Percentiles rank a stretch among this genome's conserved stretches.
These are phyloP conservation scores for Aspergillus sp. DNA, from an alignment of 2,329 filamentous ascomycete species.

Conservation along the genomic window DNA sequence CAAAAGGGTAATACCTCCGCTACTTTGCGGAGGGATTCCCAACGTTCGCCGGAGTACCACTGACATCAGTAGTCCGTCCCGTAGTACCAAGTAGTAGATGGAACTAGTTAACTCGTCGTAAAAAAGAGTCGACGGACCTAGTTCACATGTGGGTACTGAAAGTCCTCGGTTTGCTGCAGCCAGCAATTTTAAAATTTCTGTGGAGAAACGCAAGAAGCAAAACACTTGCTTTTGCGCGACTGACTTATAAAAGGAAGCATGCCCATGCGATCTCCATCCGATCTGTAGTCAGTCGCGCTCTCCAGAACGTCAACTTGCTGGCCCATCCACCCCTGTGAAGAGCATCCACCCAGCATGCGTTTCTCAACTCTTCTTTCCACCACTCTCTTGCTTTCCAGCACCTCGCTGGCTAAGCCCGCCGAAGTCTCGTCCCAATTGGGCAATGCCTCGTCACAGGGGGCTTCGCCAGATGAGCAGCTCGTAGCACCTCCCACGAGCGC, in stretches of 20 bases:
- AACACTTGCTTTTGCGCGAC: too few species aligned
- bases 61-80: slow-evolving; percentile 3
- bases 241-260: neutral
- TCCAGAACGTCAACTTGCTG: slow-evolving; percentile 9
- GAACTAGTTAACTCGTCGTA: too few species aligned
- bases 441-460: slow-evolving; percentile 8
- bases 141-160: slow-evolving; percentile 14
- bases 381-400: slow-evolving; percentile 16
- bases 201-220: too few species aligned
- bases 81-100: too few species aligned
- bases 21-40: too few species aligned
- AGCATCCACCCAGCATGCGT: slow-evolving; percentile 14
- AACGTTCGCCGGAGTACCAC: neutral
- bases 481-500: slow-evolving; percentile 7
- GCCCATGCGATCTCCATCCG: slow-evolving; percentile 3
- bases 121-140: slow-evolving; percentile 1
- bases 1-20: too few species aligned
- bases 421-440: slow-evolving; percentile 10
- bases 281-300: neutral
- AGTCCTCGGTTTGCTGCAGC: slow-evolving; percentile 10
- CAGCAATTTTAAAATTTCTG: slow-evolving; percentile 1
- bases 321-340: slow-evolving; percentile 8
- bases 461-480: slow-evolving; percentile 8
- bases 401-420: slow-evolving; percentile 15
- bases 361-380: slow-evolving; percentile 15